A percentile compares a stretch with the other conserved stretches of the same genome.
Conservation (phyloP, 306 rosid genomes). For the Cicer chorassanicum region DNA sequence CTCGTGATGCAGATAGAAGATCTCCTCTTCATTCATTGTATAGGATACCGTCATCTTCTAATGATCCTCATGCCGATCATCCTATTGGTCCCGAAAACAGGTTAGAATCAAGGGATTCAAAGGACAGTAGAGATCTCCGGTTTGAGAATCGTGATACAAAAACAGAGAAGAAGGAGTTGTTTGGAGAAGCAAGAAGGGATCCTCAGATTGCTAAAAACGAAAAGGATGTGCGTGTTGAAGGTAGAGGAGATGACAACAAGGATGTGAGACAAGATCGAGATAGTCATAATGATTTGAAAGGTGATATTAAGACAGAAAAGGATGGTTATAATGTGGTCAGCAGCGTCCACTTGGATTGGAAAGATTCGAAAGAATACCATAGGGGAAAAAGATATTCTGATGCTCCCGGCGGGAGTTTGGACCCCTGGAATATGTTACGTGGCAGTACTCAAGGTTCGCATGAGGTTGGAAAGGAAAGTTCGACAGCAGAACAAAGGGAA, state of each 20-base stretch:
- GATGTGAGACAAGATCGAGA: conserved; percentile 72
- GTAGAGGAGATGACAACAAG: conserved; percentile 74
- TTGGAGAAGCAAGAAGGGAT: conserved; percentile 67
- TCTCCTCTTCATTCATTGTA: conserved; percentile 67
- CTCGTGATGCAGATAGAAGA: conserved; percentile 71
- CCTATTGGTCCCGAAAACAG: conserved; percentile 60
- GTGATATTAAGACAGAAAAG: conserved; percentile 67
- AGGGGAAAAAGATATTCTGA: conserved; percentile 80
- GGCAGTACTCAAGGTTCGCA: conserved; percentile 57
- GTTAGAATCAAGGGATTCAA: conserved; percentile 71
- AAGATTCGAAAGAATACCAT: conserved; percentile 79
- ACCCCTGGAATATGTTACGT: conserved; percentile 61
- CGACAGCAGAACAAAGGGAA: conserved; percentile 63
- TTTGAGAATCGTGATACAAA: conserved; percentile 74
- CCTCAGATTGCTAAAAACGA: conserved; percentile 68
- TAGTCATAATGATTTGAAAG: conserved; percentile 62
- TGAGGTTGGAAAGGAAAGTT: conserved; percentile 73
- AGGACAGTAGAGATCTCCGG: conserved; percentile 67
- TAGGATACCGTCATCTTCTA: conserved; percentile 57
- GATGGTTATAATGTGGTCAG: conserved; percentile 56
- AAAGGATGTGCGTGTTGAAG: conserved; percentile 67
- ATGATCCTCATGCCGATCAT: conserved; percentile 61
- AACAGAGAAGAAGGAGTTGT: conserved; percentile 67
- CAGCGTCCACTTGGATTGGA: conserved; percentile 63
- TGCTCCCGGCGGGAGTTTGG: conserved; percentile 59